Percentiles rank a stretch among this genome's conserved stretches.
These are phyloP conservation scores for Monilinia vaccinii-corymbosi DNA, from an alignment of 2,329 filamentous ascomycete species.

Conservation along the genomic window DNA sequence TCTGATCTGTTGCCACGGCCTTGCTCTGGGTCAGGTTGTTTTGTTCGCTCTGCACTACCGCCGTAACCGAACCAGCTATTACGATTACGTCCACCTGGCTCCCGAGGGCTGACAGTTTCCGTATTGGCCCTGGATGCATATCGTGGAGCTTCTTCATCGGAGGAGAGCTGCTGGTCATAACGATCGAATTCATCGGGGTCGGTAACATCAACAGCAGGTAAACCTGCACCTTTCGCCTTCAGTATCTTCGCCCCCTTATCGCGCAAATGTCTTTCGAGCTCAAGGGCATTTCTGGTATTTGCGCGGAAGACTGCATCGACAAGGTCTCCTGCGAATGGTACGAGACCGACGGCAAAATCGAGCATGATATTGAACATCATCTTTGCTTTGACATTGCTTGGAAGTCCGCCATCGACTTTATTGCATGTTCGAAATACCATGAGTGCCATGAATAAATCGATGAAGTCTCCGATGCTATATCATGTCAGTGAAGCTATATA, in stretches of 20 bases:
- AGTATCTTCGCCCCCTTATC: constrained; percentile 54
- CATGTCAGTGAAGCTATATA: constrained; percentile 19
- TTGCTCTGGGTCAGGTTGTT: constrained; percentile 25
- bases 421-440: constrained; percentile 66
- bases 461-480: constrained; percentile 59
- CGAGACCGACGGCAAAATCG: constrained; percentile 64
- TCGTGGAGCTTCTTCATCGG: constrained; percentile 23
- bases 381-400: constrained; percentile 45
- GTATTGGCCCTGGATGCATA: constrained; percentile 19
- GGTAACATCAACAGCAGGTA: constrained; percentile 43
- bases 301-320: constrained; percentile 61
- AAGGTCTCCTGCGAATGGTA: constrained; percentile 70
- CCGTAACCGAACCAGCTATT: constrained; percentile 30
- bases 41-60: constrained; percentile 23
- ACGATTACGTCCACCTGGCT: constrained; percentile 10
- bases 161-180: constrained; percentile 16
- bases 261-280: constrained; percentile 56
- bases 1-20: constrained; percentile 8
- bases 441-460: constrained; percentile 65
- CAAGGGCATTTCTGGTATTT: constrained; percentile 66
- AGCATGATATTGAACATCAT: constrained; percentile 77
- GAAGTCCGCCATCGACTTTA: constrained; percentile 69
- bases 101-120: constrained; percentile 11
- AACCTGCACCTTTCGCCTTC: constrained; percentile 36
- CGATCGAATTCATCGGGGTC: constrained; percentile 43